Percentiles rank a stretch among this genome's conserved stretches.
These are phyloP conservation scores for Miamiensis avidus DNA, from an alignment of 169 alveolate species.

Conservation along the genomic window DNA sequence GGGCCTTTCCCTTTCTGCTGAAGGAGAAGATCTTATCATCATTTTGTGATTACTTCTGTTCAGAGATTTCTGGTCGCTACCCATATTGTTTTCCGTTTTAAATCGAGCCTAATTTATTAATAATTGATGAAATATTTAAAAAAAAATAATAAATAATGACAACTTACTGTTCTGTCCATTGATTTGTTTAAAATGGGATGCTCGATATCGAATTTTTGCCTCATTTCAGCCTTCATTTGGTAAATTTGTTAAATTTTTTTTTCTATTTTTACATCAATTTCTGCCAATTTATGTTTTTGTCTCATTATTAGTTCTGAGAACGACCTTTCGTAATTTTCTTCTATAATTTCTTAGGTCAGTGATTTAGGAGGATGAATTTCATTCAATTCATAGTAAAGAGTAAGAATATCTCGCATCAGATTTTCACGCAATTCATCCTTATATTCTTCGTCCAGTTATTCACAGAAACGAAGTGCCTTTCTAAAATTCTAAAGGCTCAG, in stretches of 20 bases:
- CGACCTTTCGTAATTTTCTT: constrained; percentile 14
- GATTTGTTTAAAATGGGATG: no score
- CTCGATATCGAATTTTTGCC: background rate
- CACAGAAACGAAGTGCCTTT: background rate
- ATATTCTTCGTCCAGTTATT: background rate
- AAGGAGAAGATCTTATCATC: no score
- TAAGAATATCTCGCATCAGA: constrained; percentile 12
- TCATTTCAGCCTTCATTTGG: background rate
- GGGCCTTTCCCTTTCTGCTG: no score
- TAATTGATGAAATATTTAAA: no score
- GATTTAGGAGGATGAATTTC: background rate
- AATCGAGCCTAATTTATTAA: no score
- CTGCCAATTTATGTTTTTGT: constrained; percentile 12
- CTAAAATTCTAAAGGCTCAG: background rate
- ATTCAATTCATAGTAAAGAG: background rate
- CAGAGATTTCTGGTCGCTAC: no score
- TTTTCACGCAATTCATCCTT: constrained; percentile 4
- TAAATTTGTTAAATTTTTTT: background rate
- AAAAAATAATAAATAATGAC: no score
- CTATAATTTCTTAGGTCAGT: background rate
- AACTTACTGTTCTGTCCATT: no score
- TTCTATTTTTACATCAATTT: constrained; percentile 7
- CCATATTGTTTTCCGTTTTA: no score
- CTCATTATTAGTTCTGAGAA: constrained; percentile 10
- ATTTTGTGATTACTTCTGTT: no score